Evolutionary conservation across 345 rosid genomes (phyloP), one percentile per base, ranked within the genome.

Genomic region (Zanthoxylum bungeanum): DNA sequence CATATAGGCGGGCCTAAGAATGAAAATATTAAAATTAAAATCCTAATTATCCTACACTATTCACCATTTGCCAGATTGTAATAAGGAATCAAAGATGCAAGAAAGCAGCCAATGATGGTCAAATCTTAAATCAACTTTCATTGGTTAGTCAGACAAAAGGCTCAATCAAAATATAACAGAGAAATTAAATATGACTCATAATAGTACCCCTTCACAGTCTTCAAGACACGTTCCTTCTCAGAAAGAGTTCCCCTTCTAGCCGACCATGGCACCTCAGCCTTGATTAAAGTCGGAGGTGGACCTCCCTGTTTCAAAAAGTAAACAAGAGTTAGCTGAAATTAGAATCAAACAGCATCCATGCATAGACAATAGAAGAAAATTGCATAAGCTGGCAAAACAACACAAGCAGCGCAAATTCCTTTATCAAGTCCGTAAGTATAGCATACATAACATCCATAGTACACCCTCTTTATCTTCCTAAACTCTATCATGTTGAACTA

Each of bases 201-300:
- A 51, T 6, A 60, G 84, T 92, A 95, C 99, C 99, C 93, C 79
- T 95, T 95, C 7, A 91, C 89, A 4, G 91, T 83, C 87, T 88
- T 95, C 76, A 95, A 83, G 49, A 95, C 90, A 64, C 90, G 97
- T 7, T 88, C 97, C 59, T 88, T 82, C 12, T 95, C 99, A 28
- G 97, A 89, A 71, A 92, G 85, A 76, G 64, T 88, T 58, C 90
- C 94, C 74, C 86, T 91, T 76, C 77, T 87, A 62, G 84, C 88
- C 14, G 97, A 91, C 99, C 99, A 95, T 66, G 99, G 99, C 39
- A 83, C 88, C 71, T 95, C 96, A 76, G 99, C 98, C 76, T 91
- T 95, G 65, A 85, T 81, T 68, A 92, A 81, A 34, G 82, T 76
- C 66, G 93, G 87, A 72, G 89, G 60, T 37, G 90, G 85, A 19